phyloP scores from a whole-genome alignment of 2,329 filamentous ascomycete genomes.

The Colletotrichum spinosum region DNA sequence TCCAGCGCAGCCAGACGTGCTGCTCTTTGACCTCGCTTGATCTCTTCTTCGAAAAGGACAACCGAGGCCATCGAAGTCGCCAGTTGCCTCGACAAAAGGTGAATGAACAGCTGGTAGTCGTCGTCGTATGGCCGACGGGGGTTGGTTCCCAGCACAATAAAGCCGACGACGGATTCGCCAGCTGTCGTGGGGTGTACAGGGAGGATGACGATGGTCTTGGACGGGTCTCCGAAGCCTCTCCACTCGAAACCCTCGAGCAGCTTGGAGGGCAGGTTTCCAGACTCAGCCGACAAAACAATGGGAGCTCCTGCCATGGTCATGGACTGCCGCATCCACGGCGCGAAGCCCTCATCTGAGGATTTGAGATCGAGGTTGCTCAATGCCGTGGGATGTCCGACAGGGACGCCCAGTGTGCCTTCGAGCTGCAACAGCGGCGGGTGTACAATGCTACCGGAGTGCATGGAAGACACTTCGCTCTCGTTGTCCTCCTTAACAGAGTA shows the following conservation, averaged over 20 bases:
- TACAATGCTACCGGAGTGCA: constrained; percentile 74
- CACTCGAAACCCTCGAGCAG: constrained; percentile 76
- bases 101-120: constrained; percentile 83
- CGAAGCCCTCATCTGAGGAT: constrained; percentile 78
- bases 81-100: constrained; percentile 79
- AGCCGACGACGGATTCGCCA: constrained; percentile 79
- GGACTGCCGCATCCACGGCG: constrained; percentile 80
- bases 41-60: constrained; percentile 86
- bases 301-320: constrained; percentile 74
- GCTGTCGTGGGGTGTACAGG: constrained; percentile 81
- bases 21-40: constrained; percentile 77
- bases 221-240: constrained; percentile 78
- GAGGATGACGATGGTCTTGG: constrained; percentile 78
- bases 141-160: constrained; percentile 83
- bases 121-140: constrained; percentile 83
- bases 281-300: constrained; percentile 74
- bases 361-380: constrained; percentile 75
- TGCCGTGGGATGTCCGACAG: constrained; percentile 70
- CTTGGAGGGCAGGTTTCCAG: constrained; percentile 72
- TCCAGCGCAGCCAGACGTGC: constrained; percentile 81
- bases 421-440: constrained; percentile 74
- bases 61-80: constrained; percentile 85
- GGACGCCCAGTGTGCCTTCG: constrained; percentile 78
- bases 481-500: constrained; percentile 79
- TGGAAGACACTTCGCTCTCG: constrained; percentile 78